Evolutionary conservation across 768 basidiomycete genomes (phyloP), one percentile per base, ranked within the genome.

Genomic region (Pleurotus tuber-regium): DNA sequence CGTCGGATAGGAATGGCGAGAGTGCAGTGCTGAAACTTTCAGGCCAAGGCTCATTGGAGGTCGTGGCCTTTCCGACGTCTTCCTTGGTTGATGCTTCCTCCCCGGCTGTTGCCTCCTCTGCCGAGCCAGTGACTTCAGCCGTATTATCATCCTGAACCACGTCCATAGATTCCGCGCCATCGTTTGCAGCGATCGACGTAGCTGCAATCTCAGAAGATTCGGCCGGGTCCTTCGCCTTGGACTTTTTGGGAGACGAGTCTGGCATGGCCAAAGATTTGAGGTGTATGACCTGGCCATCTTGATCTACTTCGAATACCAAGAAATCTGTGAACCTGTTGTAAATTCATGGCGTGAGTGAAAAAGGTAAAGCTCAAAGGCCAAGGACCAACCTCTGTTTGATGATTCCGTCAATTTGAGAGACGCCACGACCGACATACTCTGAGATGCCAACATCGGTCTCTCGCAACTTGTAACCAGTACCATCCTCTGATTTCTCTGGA

Each of bases 381-480:
- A 28, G 16, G 10, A 63, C 79, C 55, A 52, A 93, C 95, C 96
- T 78, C 71, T 98, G 96, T 70, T 98, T 98, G 67, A 98, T 98
- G 61, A 98, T 96, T 4, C 92, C 96, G 46, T 86, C 79, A 57
- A 98, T 84, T 62, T 81, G 80, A 3, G 84, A 77, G 19, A 88
- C 78, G 53, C 80, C 81, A 9, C 74, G 74, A 16, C 81, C 80
- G 56, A 94, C 79, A 65, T 94, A 96, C 63, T 92, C 86, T 4
- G 89, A 87, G 35, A 98, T 95, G 2, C 94, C 94, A 26, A 97
- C 94, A 63, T 96, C 86, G 4, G 77, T 74, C 64, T 97, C 93
- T 56, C 83, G 63, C 49, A 84, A 83, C 55, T 81, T 80, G 55
- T 84, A 72, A 4, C 76, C 66, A 23, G 76, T 77, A 50, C 76